Percentiles rank a stretch among this genome's conserved stretches.
Evolutionary conservation across 345 rosid genomes (phyloP).

Genomic region (Erucastrum elatum): DNA sequence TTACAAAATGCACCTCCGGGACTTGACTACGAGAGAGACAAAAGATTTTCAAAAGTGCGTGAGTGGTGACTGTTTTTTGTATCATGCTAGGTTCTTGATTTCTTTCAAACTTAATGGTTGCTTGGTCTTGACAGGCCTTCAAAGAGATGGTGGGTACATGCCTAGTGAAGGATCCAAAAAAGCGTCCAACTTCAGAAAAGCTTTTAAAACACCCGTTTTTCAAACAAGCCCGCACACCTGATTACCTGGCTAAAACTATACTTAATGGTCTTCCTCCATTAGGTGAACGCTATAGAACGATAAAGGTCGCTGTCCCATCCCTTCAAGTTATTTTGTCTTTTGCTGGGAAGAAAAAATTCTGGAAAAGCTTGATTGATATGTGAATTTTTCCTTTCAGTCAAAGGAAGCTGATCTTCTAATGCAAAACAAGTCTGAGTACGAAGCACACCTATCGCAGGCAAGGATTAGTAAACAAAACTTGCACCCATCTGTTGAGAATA

Average conservation of each 20-base stretch:
- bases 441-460: slow-evolving; percentile 90
- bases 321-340: not conserved
- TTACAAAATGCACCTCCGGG: slow-evolving; percentile 99
- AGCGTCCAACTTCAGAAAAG: slow-evolving; percentile 92
- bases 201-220: slow-evolving; percentile 89
- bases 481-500: slow-evolving; percentile 1
- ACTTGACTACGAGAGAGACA: slow-evolving; percentile 96
- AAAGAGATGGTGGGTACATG: slow-evolving; percentile 94
- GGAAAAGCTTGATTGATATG: slow-evolving; percentile 32
- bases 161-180: slow-evolving; percentile 98
- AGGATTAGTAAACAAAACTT: slow-evolving; percentile 28
- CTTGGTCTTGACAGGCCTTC: slow-evolving; percentile 62
- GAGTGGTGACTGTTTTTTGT: slow-evolving; percentile 24
- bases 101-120: slow-evolving; percentile 29
- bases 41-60: slow-evolving; percentile 86
- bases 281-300: slow-evolving; percentile 82
- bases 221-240: slow-evolving; percentile 72
- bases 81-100: slow-evolving; percentile 24
- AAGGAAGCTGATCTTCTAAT: slow-evolving; percentile 88
- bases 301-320: slow-evolving; percentile 69
- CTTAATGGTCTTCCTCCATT: slow-evolving; percentile 76
- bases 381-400: slow-evolving; percentile 50
- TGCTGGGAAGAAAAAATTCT: slow-evolving; percentile 21
- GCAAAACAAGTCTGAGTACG: slow-evolving; percentile 82
- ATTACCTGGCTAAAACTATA: slow-evolving; percentile 62